Conservation (phyloP, 1,139 yeast species). For the Candida anutae region DNA sequence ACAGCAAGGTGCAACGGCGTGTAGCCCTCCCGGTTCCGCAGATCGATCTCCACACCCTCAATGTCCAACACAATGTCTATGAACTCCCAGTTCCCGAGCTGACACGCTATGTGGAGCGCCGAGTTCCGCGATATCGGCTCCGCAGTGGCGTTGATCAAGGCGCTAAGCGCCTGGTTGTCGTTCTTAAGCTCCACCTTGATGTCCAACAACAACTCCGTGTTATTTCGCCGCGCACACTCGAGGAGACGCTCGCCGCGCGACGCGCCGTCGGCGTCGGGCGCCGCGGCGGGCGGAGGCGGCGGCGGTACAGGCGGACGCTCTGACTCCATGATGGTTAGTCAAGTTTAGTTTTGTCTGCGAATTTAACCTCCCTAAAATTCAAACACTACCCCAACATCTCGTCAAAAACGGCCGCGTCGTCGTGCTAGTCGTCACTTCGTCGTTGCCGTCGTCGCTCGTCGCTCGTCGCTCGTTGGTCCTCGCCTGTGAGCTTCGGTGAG, state of each 20-base stretch:
- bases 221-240: conserved; percentile 85
- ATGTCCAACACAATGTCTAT: conserved; percentile 76
- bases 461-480: too few relatives aligned
- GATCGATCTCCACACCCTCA: conserved; percentile 89
- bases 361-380: not conserved
- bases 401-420: too few relatives aligned
- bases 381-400: not conserved
- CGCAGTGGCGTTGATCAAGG: conserved; percentile 56
- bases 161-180: conserved; percentile 44
- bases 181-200: conserved; percentile 42
- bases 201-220: conserved; percentile 61
- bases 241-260: conserved; percentile 69
- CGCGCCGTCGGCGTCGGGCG: conserved; percentile 47
- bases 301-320: too few relatives aligned
- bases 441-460: too few relatives aligned
- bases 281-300: not conserved
- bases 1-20: conserved; percentile 90
- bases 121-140: conserved; percentile 78
- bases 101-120: conserved; percentile 75
- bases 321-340: not conserved
- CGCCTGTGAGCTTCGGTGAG: too few relatives aligned
- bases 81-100: conserved; percentile 79
- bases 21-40: conserved; percentile 67
- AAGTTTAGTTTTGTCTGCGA: not conserved
- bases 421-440: too few relatives aligned